A percentile compares a stretch with the other conserved stretches of the same genome.
These are phyloP conservation scores for Pythium plurisporium DNA, from an alignment of 352 stramenopile genomes.

Conservation along the genomic window DNA sequence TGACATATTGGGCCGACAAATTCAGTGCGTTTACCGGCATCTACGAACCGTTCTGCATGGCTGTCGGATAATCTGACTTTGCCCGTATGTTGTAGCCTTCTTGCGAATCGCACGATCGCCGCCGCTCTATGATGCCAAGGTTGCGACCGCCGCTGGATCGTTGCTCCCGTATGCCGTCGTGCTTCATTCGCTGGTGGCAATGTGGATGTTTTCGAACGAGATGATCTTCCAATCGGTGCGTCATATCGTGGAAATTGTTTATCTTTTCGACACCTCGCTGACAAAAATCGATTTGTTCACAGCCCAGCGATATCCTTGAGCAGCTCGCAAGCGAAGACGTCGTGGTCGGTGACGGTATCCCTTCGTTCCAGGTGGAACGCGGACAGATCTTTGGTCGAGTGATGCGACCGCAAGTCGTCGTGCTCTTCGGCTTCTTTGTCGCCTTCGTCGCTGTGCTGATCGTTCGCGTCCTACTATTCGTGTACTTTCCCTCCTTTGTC, in stretches of 20 bases:
- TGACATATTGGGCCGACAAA: slow-evolving; percentile 86
- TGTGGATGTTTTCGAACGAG: slow-evolving; percentile 89
- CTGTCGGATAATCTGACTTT: not conserved
- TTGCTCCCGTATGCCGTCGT: slow-evolving; percentile 74
- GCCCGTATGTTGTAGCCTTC: slow-evolving; percentile 32
- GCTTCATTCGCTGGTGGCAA: slow-evolving; percentile 61
- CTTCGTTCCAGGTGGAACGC: slow-evolving; percentile 36
- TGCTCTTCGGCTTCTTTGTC: slow-evolving; percentile 73
- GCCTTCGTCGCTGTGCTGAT: slow-evolving; percentile 45
- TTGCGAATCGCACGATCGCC: slow-evolving; percentile 66
- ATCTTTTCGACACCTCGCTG: no score
- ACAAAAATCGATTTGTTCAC: no score
- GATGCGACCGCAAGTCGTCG: slow-evolving; percentile 60
- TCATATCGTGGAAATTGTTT: no score
- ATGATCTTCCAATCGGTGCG: slow-evolving; percentile 69
- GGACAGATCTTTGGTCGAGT: slow-evolving; percentile 58
- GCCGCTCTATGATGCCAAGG: slow-evolving; percentile 66
- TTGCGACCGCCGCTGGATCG: slow-evolving; percentile 47
- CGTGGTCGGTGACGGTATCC: slow-evolving; percentile 48
- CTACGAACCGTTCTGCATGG: not conserved
- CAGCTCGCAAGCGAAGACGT: slow-evolving; percentile 17
- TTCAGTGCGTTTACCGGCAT: slow-evolving; percentile 50
- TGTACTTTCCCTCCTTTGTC: slow-evolving; percentile 57
- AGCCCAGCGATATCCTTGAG: slow-evolving; percentile 26
- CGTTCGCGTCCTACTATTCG: slow-evolving; percentile 56